A percentile compares a stretch with the other conserved stretches of the same genome.
These are phyloP conservation scores for Aspergillus ochraceus DNA, from an alignment of 2,329 filamentous ascomycete genomes.

Conservation along the genomic window DNA sequence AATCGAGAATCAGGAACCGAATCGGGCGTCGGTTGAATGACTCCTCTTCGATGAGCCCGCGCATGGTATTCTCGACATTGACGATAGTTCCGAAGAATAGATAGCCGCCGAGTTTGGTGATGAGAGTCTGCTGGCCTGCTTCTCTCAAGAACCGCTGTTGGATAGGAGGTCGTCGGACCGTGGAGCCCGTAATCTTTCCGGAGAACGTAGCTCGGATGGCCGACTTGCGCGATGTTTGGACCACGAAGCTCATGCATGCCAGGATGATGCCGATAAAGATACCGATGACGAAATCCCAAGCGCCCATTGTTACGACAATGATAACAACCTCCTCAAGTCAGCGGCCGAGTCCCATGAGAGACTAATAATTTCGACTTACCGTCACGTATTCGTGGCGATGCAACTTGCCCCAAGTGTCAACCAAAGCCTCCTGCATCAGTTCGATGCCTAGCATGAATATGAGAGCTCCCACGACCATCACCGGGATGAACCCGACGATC, in stretches of 20 bases:
- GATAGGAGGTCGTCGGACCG: conserved; percentile 84
- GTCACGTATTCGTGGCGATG: conserved; percentile 87
- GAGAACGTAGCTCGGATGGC: conserved; percentile 89
- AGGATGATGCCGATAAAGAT: conserved; percentile 90
- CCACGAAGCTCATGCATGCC: conserved; percentile 85
- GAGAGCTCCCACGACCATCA: conserved; percentile 93
- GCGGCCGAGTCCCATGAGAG: neutral
- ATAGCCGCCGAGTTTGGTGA: conserved; percentile 89
- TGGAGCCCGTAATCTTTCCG: conserved; percentile 85
- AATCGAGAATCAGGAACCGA: conserved; percentile 84
- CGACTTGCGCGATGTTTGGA: conserved; percentile 86
- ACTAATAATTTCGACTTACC: conserved; percentile 45
- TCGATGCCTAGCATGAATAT: conserved; percentile 97
- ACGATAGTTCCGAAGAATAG: conserved; percentile 99
- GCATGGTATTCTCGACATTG: conserved; percentile 85
- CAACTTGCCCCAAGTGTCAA: conserved; percentile 84
- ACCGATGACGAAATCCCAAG: conserved; percentile 93
- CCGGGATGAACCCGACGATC: conserved; percentile 89
- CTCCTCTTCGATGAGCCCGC: conserved; percentile 77
- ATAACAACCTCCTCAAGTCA: conserved; percentile 61
- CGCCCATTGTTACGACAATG: conserved; percentile 93
- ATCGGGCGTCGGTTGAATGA: conserved; percentile 77
- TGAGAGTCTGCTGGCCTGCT: conserved; percentile 82
- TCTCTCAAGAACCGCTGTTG: conserved; percentile 84
- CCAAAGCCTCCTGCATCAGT: conserved; percentile 81